Evolutionary conservation across 176 grass and related monocot species (phyloP).

Genomic region (Phoenix dactylifera): DNA sequence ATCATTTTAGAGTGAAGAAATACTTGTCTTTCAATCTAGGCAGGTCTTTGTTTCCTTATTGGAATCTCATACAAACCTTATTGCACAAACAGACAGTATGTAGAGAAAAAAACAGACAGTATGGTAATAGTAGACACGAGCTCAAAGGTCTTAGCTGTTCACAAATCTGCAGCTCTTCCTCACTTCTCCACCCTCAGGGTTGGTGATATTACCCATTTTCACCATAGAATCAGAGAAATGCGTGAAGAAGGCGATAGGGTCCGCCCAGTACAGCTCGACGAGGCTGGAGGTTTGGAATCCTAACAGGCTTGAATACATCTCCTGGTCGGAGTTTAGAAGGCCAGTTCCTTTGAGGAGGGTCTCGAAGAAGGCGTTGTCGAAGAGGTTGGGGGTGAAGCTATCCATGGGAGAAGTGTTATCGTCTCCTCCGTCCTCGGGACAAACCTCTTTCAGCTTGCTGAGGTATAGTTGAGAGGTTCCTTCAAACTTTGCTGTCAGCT

Average conservation of each 20-base stretch:
- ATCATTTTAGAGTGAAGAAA: no score
- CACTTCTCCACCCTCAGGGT: slow-evolving; percentile 72
- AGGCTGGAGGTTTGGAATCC: slow-evolving; percentile 56
- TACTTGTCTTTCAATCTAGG: no score
- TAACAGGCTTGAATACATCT: slow-evolving; percentile 78
- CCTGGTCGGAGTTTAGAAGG: slow-evolving; percentile 95
- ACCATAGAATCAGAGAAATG: slow-evolving; percentile 96
- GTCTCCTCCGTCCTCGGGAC: slow-evolving; percentile 48
- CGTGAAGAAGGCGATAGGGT: slow-evolving; percentile 64
- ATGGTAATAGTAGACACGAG: no score
- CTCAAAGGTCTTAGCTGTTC: slow-evolving; percentile 40
- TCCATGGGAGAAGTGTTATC: slow-evolving; percentile 81
- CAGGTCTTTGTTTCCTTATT: no score
- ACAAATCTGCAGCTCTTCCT: slow-evolving; percentile 93
- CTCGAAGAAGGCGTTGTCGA: slow-evolving; percentile 86
- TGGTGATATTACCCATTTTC: slow-evolving; percentile 97
- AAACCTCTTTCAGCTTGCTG: slow-evolving; percentile 63
- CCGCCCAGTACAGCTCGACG: slow-evolving; percentile 72
- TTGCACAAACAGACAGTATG: no score
- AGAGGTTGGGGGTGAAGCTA: slow-evolving; percentile 36
- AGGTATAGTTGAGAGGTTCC: slow-evolving; percentile 47
- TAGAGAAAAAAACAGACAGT: no score
- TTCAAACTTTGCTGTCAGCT: slow-evolving; percentile 50
- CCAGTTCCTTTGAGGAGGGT: slow-evolving; percentile 59
- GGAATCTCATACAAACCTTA: no score